Base-by-base conservation (phyloP, 2,329 filamentous ascomycete species). In the Tolypocladium ovalisporum region DNA sequence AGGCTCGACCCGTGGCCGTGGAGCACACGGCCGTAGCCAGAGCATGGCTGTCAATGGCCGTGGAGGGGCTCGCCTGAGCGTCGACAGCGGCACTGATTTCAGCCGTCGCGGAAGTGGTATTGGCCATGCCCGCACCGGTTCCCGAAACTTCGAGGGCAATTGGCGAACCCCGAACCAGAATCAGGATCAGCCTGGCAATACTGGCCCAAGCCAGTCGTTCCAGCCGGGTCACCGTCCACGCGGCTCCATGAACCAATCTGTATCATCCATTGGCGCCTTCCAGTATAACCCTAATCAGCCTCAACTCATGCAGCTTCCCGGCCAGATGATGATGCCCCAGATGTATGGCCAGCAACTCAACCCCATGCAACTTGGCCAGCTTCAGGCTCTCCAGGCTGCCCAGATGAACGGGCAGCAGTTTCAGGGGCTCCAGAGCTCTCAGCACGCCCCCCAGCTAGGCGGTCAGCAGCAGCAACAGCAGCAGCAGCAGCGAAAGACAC, bases 121-220 rank as follows among this genome's bases (percentile, higher is more conserved):
- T 34, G 58, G 90, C 57, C 94, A 99, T 70, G 86, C 83, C 62
- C 85, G 94, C 61, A 87, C 86, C 36, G 84, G 84, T 13, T 99
- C 94, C 29, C 86, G 94, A 62, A 99, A 97, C 75, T 97, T 97
- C 68, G 94, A 99, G 64, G 87, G 92, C 66, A 99, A 99, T 75
- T 99, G 94, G 94, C 89, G 94, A 66, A 95, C 91, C 67, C 92
- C 89, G 64, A 68, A 68, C 63, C 79, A 81, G 62, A 79, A 80
- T 66, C 88, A 90, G 70, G 86, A 87, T 56, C 75, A 77, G 65
- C 55, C 70, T 47, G 69, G 66, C 56, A 70, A 67, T 57, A 70
- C 68, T 57, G 79, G 79, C 66, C 86, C 83, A 71, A 81, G 77
- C 62, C 82, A 84, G 70, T 82, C 83, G 56, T 97, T 97, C 79